Evolutionary conservation across 805 yeast species (phyloP), one percentile per base, ranked within the genome.

Genomic region (Jamesozyma piceae): DNA sequence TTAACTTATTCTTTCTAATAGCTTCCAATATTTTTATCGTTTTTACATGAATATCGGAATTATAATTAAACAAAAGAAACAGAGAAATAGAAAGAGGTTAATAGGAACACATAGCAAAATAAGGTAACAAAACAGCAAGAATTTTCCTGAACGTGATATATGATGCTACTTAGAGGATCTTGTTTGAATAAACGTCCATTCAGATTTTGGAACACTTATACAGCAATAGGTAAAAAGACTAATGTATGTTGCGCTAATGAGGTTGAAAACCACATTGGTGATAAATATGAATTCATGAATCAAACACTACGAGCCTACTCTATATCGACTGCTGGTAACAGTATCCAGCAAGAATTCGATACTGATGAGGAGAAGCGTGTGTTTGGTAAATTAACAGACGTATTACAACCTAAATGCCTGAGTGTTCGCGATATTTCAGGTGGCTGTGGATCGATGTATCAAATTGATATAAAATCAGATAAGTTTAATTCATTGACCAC

Each of bases 361-460:
- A 55, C 60, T 2, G 49, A 51, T 9, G 62, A 80, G 54, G 95
- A 88, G 61, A 59, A 66, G 40, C 70, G 79, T 58, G 74, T 88
- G 21, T 80, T 67, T 54, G 64, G 70, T 21, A 77, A 77, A 43
- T 66, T 88, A 32, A 54, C 69, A 10, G 61, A 68, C 20, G 72
- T 72, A 42, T 74, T 90, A 38, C 50, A 67, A 5, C 97, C 98
- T 2, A 60, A 65, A 26, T 64, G 63, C 29, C 65, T 89, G 37
- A 69, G 72, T 22, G 97, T 90, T 5, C 69, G 72, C 49, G 97
- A 90, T 58, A 78, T 90, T 8, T 80, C 92, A 22, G 97, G 90
- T 17, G 98, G 98, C 1, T 92, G 98, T 65, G 98, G 98, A 1
- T 88, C 97, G 5, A 92, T 92, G 98, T 92, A 87, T 65, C 87